Evolutionary conservation across 495 filamentous ascomycete genomes (phyloP).

Genomic region (Letharia lupina): DNA sequence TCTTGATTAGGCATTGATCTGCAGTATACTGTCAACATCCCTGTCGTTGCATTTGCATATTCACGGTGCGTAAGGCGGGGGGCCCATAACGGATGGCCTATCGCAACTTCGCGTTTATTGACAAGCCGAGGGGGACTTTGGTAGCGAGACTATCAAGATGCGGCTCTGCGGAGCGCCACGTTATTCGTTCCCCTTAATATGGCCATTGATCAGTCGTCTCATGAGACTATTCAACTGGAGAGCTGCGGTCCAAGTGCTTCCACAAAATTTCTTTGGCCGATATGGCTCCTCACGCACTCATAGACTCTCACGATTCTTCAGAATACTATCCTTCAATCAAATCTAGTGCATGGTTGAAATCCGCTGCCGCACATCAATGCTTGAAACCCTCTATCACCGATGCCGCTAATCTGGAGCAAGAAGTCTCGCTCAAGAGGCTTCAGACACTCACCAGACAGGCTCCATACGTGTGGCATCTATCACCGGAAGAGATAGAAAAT

Average conservation of each 20-base stretch:
- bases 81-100: not conserved
- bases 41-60: constrained; percentile 6
- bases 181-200: not conserved
- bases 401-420: not conserved
- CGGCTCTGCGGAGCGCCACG: constrained; percentile 9
- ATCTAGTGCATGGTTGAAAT: not conserved
- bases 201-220: not conserved
- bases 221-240: not conserved
- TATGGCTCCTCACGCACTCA: constrained; percentile 4
- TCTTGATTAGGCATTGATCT: constrained; percentile 3
- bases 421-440: not conserved
- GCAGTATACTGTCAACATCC: constrained; percentile 1
- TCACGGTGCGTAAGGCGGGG: not conserved
- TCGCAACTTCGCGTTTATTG: not conserved
- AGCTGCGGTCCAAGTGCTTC: not conserved
- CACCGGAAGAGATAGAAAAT: not conserved
- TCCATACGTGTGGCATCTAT: constrained; percentile 5
- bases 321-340: constrained; percentile 6
- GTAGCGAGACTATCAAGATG: constrained; percentile 1
- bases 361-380: not conserved
- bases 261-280: too few relatives aligned
- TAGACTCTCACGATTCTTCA: constrained; percentile 1
- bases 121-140: not conserved
- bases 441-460: too few relatives aligned
- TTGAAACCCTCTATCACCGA: not conserved